Evolutionary conservation across 2,329 filamentous ascomycete species (phyloP).

Genomic region (Clarireedia hainanense): DNA sequence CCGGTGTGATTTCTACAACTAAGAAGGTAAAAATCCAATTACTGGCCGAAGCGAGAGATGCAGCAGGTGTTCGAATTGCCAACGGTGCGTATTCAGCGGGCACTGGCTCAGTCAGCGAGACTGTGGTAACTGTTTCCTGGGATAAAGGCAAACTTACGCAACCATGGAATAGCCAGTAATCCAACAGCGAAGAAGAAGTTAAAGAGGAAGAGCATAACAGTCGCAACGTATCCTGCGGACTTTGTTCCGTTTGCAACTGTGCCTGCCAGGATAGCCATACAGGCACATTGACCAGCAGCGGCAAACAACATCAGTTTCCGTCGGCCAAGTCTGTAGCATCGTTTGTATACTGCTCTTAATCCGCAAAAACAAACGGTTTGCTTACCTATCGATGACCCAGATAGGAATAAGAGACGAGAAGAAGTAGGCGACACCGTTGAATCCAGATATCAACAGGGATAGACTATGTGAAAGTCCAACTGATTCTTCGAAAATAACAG

Average conservation of each 20-base stretch:
- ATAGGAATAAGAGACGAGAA: not conserved
- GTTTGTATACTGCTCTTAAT: not conserved
- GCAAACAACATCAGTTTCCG: constrained; percentile 68
- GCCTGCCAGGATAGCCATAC: constrained; percentile 52
- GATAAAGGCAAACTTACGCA: constrained; percentile 37
- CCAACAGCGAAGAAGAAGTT: constrained; percentile 28
- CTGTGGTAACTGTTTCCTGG: constrained; percentile 24
- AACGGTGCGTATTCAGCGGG: constrained; percentile 33
- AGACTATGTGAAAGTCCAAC: constrained; percentile 38
- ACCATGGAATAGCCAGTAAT: constrained; percentile 43
- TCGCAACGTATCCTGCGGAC: constrained; percentile 36
- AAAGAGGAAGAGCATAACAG: constrained; percentile 19
- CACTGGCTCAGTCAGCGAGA: constrained; percentile 51
- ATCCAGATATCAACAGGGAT: constrained; percentile 47
- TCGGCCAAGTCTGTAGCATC: constrained; percentile 45
- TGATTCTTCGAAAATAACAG: constrained; percentile 42
- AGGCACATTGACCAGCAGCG: constrained; percentile 51
- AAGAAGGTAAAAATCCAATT: constrained; percentile 65
- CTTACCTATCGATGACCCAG: not conserved
- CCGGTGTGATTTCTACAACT: constrained; percentile 43
- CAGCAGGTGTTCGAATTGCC: constrained; percentile 18
- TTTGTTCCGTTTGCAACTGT: not conserved
- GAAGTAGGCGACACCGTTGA: constrained; percentile 28
- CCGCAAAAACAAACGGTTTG: too few species aligned
- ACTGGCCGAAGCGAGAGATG: constrained; percentile 30